A percentile compares a stretch with the other conserved stretches of the same genome.
Evolutionary conservation across 352 stramenopile species (phyloP).

Genomic region (Aphanomyces stellatus): DNA sequence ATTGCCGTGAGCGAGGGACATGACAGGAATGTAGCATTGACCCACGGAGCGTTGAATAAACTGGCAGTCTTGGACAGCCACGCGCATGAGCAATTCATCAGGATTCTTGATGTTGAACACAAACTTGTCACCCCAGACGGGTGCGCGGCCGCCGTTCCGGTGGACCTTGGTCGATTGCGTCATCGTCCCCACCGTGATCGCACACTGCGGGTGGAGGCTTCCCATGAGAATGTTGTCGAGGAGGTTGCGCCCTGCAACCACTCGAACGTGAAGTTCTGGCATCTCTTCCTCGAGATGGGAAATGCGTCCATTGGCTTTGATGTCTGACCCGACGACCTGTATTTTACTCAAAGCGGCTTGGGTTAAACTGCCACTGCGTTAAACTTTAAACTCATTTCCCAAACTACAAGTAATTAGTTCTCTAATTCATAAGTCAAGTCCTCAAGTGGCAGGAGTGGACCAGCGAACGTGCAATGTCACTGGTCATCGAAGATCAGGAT

Average conservation of each 20-base stretch:
- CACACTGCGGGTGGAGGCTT: not conserved
- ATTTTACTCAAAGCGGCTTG: too few species aligned
- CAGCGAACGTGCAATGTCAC: too few species aligned
- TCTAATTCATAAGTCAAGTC: too few species aligned
- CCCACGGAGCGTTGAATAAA: not conserved
- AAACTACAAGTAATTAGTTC: too few species aligned
- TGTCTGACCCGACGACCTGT: too few species aligned
- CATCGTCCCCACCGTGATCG: not conserved
- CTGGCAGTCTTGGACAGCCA: not conserved
- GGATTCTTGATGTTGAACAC: conserved; percentile 1
- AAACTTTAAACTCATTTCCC: too few species aligned
- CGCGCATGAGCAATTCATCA: not conserved
- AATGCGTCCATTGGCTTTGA: too few species aligned
- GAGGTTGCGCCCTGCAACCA: not conserved
- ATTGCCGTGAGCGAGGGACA: not conserved
- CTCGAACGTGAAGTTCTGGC: not conserved
- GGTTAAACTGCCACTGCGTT: too few species aligned
- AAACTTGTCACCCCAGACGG: conserved; percentile 8
- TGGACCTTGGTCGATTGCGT: conserved; percentile 14
- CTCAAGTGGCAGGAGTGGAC: too few species aligned
- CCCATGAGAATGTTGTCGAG: not conserved
- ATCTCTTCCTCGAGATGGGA: too few species aligned
- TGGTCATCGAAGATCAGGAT: too few species aligned
- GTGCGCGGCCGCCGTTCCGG: conserved; percentile 11
- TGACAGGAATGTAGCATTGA: not conserved